Evolutionary conservation across 805 yeast species (phyloP).

Genomic region (Wickerhamia fluorescens): DNA sequence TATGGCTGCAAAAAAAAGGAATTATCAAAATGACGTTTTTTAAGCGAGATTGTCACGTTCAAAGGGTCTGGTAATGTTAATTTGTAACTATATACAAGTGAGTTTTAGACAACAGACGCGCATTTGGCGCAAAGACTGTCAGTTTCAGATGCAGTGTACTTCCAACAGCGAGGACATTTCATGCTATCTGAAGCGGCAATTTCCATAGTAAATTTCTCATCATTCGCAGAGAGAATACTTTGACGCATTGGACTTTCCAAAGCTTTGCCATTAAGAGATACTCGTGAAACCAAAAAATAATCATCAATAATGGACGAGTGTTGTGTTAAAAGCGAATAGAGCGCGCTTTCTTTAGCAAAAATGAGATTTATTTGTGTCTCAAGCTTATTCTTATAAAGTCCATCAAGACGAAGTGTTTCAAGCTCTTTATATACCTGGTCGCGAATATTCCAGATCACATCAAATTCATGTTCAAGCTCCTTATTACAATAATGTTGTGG

Average conservation of each 20-base stretch:
- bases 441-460: slow-evolving; percentile 39
- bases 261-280: slow-evolving; percentile 27
- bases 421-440: slow-evolving; percentile 43
- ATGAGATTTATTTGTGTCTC: slow-evolving; percentile 32
- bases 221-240: too few species aligned
- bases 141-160: slow-evolving; percentile 46
- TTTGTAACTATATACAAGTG: too few species aligned
- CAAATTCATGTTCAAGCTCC: slow-evolving; percentile 38
- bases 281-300: slow-evolving; percentile 62
- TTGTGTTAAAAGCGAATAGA: slow-evolving; percentile 8
- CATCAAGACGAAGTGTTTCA: slow-evolving; percentile 50
- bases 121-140: slow-evolving; percentile 66
- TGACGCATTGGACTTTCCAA: too few species aligned
- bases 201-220: slow-evolving; percentile 18
- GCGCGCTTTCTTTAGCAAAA: slow-evolving; percentile 6
- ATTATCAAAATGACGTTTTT: too few species aligned
- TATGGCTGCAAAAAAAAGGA: too few species aligned
- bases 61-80: too few species aligned
- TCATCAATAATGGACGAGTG: slow-evolving; percentile 25
- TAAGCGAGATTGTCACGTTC: too few species aligned
- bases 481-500: slow-evolving; percentile 29
- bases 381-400: slow-evolving; percentile 49
- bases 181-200: slow-evolving; percentile 40
- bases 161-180: slow-evolving; percentile 97
- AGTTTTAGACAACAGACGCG: slow-evolving; percentile 34